Evolutionary conservation across 148 eudicot genomes (phyloP), one percentile per base, ranked within the genome.

Genomic region (Fallopia convolvulus): DNA sequence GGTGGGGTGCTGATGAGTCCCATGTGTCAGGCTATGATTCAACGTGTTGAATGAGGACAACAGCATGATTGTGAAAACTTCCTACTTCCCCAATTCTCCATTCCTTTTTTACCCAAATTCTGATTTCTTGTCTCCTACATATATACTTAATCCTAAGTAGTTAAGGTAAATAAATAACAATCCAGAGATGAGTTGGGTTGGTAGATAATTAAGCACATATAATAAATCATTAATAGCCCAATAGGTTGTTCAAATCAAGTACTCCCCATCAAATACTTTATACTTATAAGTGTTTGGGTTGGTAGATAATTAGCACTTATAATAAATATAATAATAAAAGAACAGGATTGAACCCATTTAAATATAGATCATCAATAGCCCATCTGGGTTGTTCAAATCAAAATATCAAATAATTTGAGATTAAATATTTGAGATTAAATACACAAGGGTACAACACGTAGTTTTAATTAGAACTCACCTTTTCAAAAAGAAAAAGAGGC

Each of bases 41-140:
- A 63, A 63, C 15, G 39, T 63, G 61, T 11, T 26, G 70, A 63
- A 30, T 63, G 70, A 63, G 3, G 70, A 26, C 70, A 63, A 30
- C 39, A 63, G 8, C 70, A 63, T 63, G 5, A 63, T 63, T 63
- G 70, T 30, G 36, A 63, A 63, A 63, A 63, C 70, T 63, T 26
- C 70, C 70, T 63, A 26, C 8, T 13, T 63, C 70, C 30, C 39
- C 70, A 26, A 5, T 4, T 30, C 70, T 30, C 36, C 15, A 55
- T 55, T 20, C 10, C 61, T 7, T 55, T 20, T 55, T 48, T 48
- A 48, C 15, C 50, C 26, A 55, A n/a, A 26, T 63, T 63, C 70
- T 63, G 17, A 63, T 63, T 26, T 63, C 39, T 63, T 63, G 40
- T 63, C 39, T 63, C 70, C 70, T 63, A 1, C 6, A 1, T 63